A percentile compares a stretch with the other conserved stretches of the same genome.
Evolutionary conservation across 768 basidiomycete genomes (phyloP).

Genomic region (Boletus rex-veris): DNA sequence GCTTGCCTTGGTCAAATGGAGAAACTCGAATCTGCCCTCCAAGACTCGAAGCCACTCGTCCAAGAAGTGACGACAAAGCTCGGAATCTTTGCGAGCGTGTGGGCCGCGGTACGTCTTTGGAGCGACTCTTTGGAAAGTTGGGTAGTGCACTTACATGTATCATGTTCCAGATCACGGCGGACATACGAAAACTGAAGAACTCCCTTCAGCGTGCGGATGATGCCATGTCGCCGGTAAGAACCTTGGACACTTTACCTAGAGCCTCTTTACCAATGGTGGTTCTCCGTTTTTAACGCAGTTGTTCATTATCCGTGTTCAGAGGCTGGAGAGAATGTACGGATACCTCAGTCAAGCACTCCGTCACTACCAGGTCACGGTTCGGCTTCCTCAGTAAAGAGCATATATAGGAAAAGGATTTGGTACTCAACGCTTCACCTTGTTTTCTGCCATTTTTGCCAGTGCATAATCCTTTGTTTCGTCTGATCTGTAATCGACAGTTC

Average conservation of each 20-base stretch:
- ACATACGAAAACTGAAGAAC: conserved; percentile 11
- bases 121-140: too few relatives aligned
- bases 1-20: conserved; percentile 15
- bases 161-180: conserved; percentile 16
- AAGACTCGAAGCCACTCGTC: conserved; percentile 12
- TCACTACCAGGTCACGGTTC: conserved; percentile 21
- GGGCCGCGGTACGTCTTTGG: conserved; percentile 16
- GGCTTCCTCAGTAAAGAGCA: conserved; percentile 1
- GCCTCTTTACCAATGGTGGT: not conserved
- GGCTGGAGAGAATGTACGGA: conserved; percentile 16
- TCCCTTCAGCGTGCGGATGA: conserved; percentile 9
- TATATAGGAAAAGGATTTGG: not conserved
- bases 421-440: not conserved
- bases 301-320: conserved; percentile 13
- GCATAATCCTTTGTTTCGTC: not conserved
- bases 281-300: conserved; percentile 1
- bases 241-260: not conserved
- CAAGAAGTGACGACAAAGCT: conserved; percentile 18
- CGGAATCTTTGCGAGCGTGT: conserved; percentile 18
- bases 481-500: not conserved
- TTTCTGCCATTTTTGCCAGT: not conserved
- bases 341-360: conserved; percentile 22
- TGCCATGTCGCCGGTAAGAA: conserved; percentile 12
- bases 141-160: not conserved
- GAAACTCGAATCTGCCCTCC: conserved; percentile 10